Base-by-base conservation (phyloP, 2,329 filamentous ascomycete species). In the Phialophora macrospora region DNA sequence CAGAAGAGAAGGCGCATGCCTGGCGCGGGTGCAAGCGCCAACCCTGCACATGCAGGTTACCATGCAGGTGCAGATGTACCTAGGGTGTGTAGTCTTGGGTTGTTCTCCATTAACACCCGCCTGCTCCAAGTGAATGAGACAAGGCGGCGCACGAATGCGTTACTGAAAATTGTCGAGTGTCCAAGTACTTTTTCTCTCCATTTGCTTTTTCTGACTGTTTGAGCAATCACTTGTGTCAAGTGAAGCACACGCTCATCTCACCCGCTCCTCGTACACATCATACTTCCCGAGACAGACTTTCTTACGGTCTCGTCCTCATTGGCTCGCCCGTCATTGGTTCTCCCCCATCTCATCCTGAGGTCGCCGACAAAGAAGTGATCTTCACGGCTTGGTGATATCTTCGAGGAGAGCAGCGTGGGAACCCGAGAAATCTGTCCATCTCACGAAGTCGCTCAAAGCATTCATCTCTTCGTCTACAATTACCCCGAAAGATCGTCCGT, bases 181-280 rank as follows among this genome's bases (percentile, higher is more conserved):
- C 48, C 46, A 49, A 51, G 48, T 60, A 48, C 58, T 30, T 60
- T 28, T 26, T 60, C 51, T 60, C 48, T 60, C 49, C 46, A 34
- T 51, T 60, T 51, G 46, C 46, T 52, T 60, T 60, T 60, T 26
- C 58, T 38, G 22, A 14, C 48, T 17, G 49, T 54, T 14, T 32
- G 46, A 60, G 58, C 58, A 60, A 52, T 60, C 58, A 60, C n/a
- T 51, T 52, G 58, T 52, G 28, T 60, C 44, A 30, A 54, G 46
- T 20, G 51, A 52, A 60, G 34, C 58, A 60, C 58, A 52, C 46
- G 26, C 58, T 52, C 58, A 52, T 34, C 52, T 28, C 52, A 30
- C 52, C 28, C 6, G 28, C 52, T 34, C 52, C 24, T 34, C 52
- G 11, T 54, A 24, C 22, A 22, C 44, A 62, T 44, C 59, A 55